phyloP scores from a whole-genome alignment of 352 stramenopile genomes.

The Globisporangium recalcitrans region DNA sequence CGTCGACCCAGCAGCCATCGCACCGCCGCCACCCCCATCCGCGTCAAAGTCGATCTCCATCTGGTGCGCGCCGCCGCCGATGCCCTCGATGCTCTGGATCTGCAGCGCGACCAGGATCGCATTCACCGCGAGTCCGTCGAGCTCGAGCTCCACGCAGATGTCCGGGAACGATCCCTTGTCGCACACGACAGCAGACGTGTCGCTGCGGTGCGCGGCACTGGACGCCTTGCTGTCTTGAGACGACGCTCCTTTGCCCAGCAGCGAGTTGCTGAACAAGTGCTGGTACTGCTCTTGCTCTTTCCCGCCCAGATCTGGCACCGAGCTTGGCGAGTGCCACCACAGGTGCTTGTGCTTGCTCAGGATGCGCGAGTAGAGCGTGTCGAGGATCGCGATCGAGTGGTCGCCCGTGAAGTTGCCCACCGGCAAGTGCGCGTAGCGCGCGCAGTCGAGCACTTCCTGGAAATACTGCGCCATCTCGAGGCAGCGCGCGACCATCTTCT shows the following conservation, averaged over 20 bases:
- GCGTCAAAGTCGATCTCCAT: constrained; percentile 66
- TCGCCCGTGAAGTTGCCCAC: constrained; percentile 94
- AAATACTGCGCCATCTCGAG: constrained; percentile 88
- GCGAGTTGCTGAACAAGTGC: constrained; percentile 44
- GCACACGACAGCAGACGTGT: constrained; percentile 75
- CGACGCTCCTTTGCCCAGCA: constrained; percentile 19
- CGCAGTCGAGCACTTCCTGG: constrained; percentile 83
- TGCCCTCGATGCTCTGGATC: constrained; percentile 67
- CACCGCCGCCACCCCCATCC: constrained; percentile 13
- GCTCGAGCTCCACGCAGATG: constrained; percentile 67
- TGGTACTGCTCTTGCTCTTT: constrained; percentile 86
- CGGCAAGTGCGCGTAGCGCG: constrained; percentile 90
- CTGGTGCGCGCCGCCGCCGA: constrained; percentile 42
- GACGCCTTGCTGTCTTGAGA: constrained; percentile 16
- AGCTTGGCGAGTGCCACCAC: constrained; percentile 92
- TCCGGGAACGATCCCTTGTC: constrained; percentile 89
- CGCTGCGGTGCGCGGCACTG: constrained; percentile 26
- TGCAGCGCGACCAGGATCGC: constrained; percentile 67
- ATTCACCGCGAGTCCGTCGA: constrained; percentile 74
- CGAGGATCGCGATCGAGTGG: constrained; percentile 87
- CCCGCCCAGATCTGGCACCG: constrained; percentile 87
- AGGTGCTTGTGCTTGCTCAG: constrained; percentile 92
- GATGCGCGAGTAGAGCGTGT: constrained; percentile 91
- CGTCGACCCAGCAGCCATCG: constrained; percentile 3
- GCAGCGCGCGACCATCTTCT: constrained; percentile 69